Evolutionary conservation across 768 basidiomycete genomes (phyloP), one percentile per base, ranked within the genome.

Genomic region (Paxillus rubicundulus): DNA sequence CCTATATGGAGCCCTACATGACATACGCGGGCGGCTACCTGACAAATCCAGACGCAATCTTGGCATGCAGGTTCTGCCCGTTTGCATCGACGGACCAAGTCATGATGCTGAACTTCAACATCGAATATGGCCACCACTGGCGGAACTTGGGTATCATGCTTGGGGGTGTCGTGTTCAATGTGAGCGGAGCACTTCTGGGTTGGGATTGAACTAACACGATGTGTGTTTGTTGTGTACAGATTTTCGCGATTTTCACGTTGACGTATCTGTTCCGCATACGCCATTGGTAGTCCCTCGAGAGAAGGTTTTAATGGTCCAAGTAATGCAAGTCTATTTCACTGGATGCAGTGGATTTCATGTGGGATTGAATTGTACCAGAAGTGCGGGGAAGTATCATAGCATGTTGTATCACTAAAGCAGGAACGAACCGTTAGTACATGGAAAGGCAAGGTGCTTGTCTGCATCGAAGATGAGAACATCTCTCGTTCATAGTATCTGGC

Each of bases 21-120:
- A 51, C 64, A 0, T 40, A 56, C 1, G 71, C 74, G 3, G 81
- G 86, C 0, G 86, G 86, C 8, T 84, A 83, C 56, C 65, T 89
- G 24, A 59, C 72, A 20, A 78, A 86, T 57, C 74, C 80, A 1
- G 64, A 76, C n/a, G 80, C 82, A 3, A 77, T 78, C 0, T 52
- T 67, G 16, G 66, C 61, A 40, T 89, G 86, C 62, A 52, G 72
- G 20, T 86, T 80, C 67, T 87, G 87, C 56, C 69, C 80, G 1
- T 73, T 74, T 24, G 57, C 71, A 8, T 77, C 72, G 3, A 84
- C 84, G 4, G 77, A 86, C 59, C 61, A 77, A 45, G 74, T 69
- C 61, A 53, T 77, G 37, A 45, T 40, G 8, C 42, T n/a, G 53
- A 87, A 64, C 2, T 77, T 82, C 59, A 84, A 85, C 42, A 78